Conservation (phyloP, 2,329 filamentous ascomycete genomes). For the Colletotrichum graminicola region DNA sequence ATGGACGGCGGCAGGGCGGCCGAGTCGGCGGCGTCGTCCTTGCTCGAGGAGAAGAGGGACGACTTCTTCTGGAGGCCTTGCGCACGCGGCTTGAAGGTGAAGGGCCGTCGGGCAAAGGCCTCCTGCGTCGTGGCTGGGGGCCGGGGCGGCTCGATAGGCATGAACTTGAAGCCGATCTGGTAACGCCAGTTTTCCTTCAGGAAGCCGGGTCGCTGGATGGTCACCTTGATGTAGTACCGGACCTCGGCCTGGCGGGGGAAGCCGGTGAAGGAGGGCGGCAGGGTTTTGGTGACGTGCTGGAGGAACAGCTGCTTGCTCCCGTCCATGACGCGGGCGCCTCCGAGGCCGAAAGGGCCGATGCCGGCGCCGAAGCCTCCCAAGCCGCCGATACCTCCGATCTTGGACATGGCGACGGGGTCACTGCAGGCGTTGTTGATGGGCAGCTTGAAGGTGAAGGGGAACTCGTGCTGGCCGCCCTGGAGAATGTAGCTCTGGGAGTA, state of each 20-base stretch:
- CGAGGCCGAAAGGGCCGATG: slow-evolving; percentile 61
- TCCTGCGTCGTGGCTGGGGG: slow-evolving; percentile 77
- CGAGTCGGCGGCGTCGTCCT: slow-evolving; percentile 42
- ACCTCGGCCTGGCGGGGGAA: slow-evolving; percentile 91
- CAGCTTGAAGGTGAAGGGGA: slow-evolving; percentile 83
- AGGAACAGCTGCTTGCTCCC: slow-evolving; percentile 73
- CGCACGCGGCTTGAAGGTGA: slow-evolving; percentile 64
- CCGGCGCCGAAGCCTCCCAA: slow-evolving; percentile 63
- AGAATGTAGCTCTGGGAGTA: slow-evolving; percentile 66
- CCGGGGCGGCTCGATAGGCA: slow-evolving; percentile 92
- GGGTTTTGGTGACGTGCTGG: slow-evolving; percentile 82
- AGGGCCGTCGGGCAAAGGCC: slow-evolving; percentile 83
- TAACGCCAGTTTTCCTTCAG: slow-evolving; percentile 90
- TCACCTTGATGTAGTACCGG: slow-evolving; percentile 95
- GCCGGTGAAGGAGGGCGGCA: slow-evolving; percentile 90
- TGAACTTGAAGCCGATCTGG: slow-evolving; percentile 80
- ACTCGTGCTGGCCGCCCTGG: slow-evolving; percentile 78
- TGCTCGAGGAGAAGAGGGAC: slow-evolving; percentile 67
- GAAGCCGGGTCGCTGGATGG: slow-evolving; percentile 86
- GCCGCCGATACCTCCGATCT: slow-evolving; percentile 65
- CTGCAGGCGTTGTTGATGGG: slow-evolving; percentile 81
- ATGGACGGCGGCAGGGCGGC: slow-evolving; percentile 73
- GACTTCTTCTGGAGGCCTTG: slow-evolving; percentile 62
- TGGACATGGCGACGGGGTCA: slow-evolving; percentile 64
- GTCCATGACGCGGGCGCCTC: slow-evolving; percentile 71